These are phyloP conservation scores for Epithele typhae DNA, from an alignment of 768 basidiomycete genomes.

Conservation along the genomic window DNA sequence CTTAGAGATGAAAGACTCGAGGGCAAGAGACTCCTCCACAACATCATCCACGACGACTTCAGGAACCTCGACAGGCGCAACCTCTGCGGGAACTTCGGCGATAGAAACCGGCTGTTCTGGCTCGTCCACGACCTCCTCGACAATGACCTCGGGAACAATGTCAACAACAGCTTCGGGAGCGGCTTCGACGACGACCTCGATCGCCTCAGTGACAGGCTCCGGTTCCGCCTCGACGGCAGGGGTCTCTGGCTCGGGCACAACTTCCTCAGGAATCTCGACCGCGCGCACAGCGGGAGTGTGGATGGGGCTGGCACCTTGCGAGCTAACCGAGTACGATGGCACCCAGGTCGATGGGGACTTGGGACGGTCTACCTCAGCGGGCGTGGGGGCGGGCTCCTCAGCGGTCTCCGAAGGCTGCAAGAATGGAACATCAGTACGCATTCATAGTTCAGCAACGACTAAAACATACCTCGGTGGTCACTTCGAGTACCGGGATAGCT, in stretches of 20 bases:
- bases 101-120: too few relatives aligned
- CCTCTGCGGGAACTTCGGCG: too few relatives aligned
- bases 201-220: not conserved
- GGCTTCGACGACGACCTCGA: not conserved
- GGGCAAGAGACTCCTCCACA: not conserved
- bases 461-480: constrained; percentile 13
- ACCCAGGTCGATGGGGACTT: constrained; percentile 43
- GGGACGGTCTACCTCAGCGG: constrained; percentile 27
- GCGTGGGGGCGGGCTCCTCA: constrained; percentile 1
- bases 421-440: not conserved
- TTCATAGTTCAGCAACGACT: too few relatives aligned
- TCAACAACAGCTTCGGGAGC: not conserved
- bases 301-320: constrained; percentile 28
- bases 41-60: not conserved
- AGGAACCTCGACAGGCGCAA: not conserved
- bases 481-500: constrained; percentile 6
- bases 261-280: constrained; percentile 3
- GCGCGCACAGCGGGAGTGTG: constrained; percentile 7
- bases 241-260: not conserved
- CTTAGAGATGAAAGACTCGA: not conserved
- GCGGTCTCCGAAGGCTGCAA: constrained; percentile 5
- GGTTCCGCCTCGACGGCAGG: not conserved
- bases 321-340: constrained; percentile 47
- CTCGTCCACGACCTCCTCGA: not conserved
- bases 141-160: not conserved